Evolutionary conservation across 768 basidiomycete species (phyloP).

Genomic region (Heimioporus sp.): DNA sequence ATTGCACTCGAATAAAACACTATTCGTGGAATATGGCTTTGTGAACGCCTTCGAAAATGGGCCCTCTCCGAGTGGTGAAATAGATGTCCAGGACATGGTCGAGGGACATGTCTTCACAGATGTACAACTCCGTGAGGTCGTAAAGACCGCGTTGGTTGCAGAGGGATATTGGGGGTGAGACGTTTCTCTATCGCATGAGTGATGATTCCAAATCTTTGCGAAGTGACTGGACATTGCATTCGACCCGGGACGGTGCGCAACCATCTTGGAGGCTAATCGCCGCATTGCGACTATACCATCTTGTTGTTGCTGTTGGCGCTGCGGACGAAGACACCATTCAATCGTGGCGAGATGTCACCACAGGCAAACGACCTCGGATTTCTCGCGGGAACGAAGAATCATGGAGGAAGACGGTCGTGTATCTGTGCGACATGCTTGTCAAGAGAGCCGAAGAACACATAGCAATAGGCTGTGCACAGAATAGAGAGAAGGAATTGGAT

Average conservation of each 20-base stretch:
- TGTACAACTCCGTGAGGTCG: constrained; percentile 40
- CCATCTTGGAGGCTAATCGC: constrained; percentile 81
- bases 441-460: constrained; percentile 30
- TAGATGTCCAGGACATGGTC: constrained; percentile 58
- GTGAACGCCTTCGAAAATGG: constrained; percentile 40
- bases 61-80: constrained; percentile 44
- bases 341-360: constrained; percentile 54
- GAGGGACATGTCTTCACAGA: constrained; percentile 48
- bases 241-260: constrained; percentile 54
- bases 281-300: constrained; percentile 64
- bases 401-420: constrained; percentile 42
- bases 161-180: constrained; percentile 85
- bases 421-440: constrained; percentile 39
- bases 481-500: background rate
- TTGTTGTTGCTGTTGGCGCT: constrained; percentile 34
- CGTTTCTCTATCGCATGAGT: constrained; percentile 1
- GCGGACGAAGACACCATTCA: constrained; percentile 33
- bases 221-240: constrained; percentile 82
- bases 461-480: background rate
- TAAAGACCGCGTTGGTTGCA: constrained; percentile 52
- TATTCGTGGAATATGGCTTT: constrained; percentile 94
- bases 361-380: constrained; percentile 43
- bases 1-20: constrained; percentile 65
- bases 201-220: background rate
- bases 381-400: constrained; percentile 47